Evolutionary conservation across 1,284 basidiomycete species (phyloP).

Genomic region (Rhodotorula sp.): DNA sequence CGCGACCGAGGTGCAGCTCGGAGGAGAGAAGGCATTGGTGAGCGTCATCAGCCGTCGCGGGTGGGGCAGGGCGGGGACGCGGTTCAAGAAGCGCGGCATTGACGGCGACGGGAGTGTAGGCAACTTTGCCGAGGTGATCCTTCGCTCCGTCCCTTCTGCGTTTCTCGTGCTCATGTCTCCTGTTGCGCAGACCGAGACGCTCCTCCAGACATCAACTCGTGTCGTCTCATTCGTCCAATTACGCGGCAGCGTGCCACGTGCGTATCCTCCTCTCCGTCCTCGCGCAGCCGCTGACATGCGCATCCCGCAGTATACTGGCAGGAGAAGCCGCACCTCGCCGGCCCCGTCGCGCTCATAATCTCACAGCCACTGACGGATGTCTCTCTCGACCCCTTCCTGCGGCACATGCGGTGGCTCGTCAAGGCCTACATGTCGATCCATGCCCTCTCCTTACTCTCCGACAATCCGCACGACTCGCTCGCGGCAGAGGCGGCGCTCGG

Average conservation of each 20-base stretch:
- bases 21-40: conserved; percentile 64
- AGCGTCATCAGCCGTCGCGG: conserved; percentile 83
- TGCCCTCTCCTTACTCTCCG: conserved; percentile 58
- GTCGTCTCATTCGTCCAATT: conserved; percentile 88
- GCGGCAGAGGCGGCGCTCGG: conserved; percentile 77
- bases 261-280: background rate
- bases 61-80: conserved; percentile 94
- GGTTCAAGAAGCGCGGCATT: conserved; percentile 93
- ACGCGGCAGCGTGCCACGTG: conserved; percentile 79
- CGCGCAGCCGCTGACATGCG: background rate
- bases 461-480: conserved; percentile 74
- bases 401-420: conserved; percentile 77
- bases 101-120: conserved; percentile 97
- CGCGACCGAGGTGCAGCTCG: background rate
- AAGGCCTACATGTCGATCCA: conserved; percentile 30
- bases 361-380: conserved; percentile 75
- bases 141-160: background rate
- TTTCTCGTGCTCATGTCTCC: background rate
- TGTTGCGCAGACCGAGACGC: conserved; percentile 76
- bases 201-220: conserved; percentile 73
- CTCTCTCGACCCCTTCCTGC: conserved; percentile 91
- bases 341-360: conserved; percentile 73
- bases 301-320: conserved; percentile 85
- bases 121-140: conserved; percentile 69
- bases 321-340: conserved; percentile 82